A percentile compares a stretch with the other conserved stretches of the same genome.
Conservation (phyloP, 768 basidiomycete species). For the Tephrocybe sp. region DNA sequence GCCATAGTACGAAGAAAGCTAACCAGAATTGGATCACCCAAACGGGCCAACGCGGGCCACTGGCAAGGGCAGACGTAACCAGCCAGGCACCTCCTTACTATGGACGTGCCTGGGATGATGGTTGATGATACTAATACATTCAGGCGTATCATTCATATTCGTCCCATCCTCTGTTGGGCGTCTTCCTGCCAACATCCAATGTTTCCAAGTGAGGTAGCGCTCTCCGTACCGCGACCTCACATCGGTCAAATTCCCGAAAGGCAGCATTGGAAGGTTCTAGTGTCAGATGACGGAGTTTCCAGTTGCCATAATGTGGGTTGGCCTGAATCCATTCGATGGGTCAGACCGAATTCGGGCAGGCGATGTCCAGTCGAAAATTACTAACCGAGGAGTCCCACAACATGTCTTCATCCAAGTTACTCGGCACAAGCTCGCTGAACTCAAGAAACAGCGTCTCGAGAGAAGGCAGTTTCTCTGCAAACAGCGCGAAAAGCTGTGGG, state of each 20-base stretch:
- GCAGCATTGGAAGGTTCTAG: constrained; percentile 4
- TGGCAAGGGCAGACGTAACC: too few species aligned
- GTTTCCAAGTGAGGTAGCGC: constrained; percentile 3
- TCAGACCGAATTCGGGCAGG: not conserved
- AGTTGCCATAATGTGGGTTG: not conserved
- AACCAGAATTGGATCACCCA: too few species aligned
- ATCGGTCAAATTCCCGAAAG: not conserved
- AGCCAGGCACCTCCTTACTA: too few species aligned
- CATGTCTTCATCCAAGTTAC: not conserved
- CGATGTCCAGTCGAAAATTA: not conserved
- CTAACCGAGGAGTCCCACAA: not conserved
- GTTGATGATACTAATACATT: too few species aligned
- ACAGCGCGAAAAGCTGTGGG: constrained; percentile 5
- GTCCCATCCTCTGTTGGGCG: not conserved
- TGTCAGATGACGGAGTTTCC: constrained; percentile 6
- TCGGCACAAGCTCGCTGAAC: constrained; percentile 4
- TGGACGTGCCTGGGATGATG: too few species aligned
- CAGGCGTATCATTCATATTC: too few species aligned
- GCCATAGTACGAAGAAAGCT: too few species aligned
- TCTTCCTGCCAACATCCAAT: not conserved
- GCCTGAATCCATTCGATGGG: not conserved
- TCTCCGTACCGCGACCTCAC: not conserved
- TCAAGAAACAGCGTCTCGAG: constrained; percentile 2
- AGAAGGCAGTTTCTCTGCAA: constrained; percentile 9
- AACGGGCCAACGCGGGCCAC: too few species aligned